Base-by-base conservation (phyloP, 345 rosid species). In the Streptanthus diversifolius region DNA sequence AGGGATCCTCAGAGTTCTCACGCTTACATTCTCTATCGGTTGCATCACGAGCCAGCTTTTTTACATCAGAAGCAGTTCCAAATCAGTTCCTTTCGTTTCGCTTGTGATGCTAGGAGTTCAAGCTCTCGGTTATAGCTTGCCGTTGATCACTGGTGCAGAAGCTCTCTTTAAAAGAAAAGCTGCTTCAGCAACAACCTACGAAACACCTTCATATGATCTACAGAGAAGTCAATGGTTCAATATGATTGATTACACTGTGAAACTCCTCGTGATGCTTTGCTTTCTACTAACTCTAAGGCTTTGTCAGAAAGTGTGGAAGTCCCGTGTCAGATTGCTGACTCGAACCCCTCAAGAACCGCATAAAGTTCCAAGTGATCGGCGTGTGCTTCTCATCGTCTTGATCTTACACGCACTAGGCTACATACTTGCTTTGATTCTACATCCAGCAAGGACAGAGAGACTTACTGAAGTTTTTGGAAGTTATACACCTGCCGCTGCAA, bases 21-120 rank as follows among this genome's bases (percentile, higher is more conserved):
- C 92, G 5, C 91, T 90, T 70, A 84, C 96, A 0, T 85, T 83
- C 68, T 90, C 88, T 29, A 83, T 90, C 0, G 83, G 82, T 48
- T 92, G 89, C 83, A 88, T 92, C 48, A 71, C 80, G 8, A 84
- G 90, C 73, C 98, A 88, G 70, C 72, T 92, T 4, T 80, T 87
- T 71, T 85, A 88, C 80, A 11, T 85, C 40, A 74, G 81, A 49
- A 82, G 81, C 43, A 81, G 68, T 12, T 48, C 55, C 12, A 90
- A 82, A 17, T 79, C 81, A 25, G 65, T 83, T 68, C 83, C 91
- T 43, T 88, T 83, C 56, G 71, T 87, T 39, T 92, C 96, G 32
- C 86, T 92, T 63, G 98, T 92, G 36, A 88, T 88, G 92, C 83
- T 92, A 0, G 96, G 96, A 11, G 88, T 84, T 77, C 98, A 92